Conservation (phyloP, 306 rosid genomes). For the Lathyrus oleraceus region DNA sequence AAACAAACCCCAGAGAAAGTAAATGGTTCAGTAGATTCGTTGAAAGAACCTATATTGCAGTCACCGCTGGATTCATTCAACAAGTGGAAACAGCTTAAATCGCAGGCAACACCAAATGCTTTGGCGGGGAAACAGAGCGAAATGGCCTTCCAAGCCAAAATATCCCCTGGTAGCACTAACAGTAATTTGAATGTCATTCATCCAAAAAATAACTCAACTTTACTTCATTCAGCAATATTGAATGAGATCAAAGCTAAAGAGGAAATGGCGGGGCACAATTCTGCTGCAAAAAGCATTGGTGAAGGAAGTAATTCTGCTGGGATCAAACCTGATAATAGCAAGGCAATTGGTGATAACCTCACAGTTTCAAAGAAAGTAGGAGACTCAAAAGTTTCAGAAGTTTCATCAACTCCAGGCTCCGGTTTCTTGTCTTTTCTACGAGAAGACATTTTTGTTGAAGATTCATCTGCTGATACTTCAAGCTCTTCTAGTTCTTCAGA, state of each 20-base stretch:
- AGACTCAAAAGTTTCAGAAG: constrained; percentile 27
- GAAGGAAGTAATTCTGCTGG: constrained; percentile 23
- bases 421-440: constrained; percentile 24
- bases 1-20: constrained; percentile 29
- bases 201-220: constrained; percentile 17
- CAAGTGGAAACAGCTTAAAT: constrained; percentile 30
- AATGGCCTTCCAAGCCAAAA: constrained; percentile 22
- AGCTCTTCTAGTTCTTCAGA: constrained; percentile 54
- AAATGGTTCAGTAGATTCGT: constrained; percentile 16
- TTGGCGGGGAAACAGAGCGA: constrained; percentile 26
- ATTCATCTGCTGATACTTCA: constrained; percentile 48
- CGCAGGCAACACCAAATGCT: constrained; percentile 27
- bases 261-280: constrained; percentile 7
- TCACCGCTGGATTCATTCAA: constrained; percentile 7
- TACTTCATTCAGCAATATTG: neutral
- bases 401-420: constrained; percentile 2
- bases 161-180: neutral
- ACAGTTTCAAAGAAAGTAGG: constrained; percentile 33
- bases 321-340: constrained; percentile 11
- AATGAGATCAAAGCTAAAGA: constrained; percentile 22
- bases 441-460: constrained; percentile 30
- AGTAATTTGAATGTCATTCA: neutral
- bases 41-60: constrained; percentile 27
- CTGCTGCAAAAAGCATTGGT: constrained; percentile 9
- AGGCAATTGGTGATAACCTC: constrained; percentile 22